phyloP scores from a whole-genome alignment of 805 yeast genomes.

The Ogataea ramenticola region DNA sequence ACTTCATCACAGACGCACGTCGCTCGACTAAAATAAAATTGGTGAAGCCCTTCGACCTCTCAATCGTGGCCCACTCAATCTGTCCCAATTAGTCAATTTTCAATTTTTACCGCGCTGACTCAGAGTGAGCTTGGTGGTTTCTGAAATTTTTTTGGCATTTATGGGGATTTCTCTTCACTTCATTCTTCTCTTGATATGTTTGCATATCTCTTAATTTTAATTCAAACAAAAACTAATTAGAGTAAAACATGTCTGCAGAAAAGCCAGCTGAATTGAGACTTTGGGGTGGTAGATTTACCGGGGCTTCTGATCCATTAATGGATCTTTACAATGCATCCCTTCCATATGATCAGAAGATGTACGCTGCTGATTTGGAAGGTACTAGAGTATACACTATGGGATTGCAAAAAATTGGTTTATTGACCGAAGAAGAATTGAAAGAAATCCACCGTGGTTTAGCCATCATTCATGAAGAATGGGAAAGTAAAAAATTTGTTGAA shows the following conservation, averaged over 20 bases:
- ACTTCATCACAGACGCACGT: no score
- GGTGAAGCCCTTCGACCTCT: no score
- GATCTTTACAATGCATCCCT: constrained; percentile 93
- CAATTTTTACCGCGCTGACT: not conserved
- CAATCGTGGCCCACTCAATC: not conserved
- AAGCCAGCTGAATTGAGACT: constrained; percentile 63
- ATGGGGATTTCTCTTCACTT: no score
- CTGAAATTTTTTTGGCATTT: not conserved
- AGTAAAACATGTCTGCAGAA: not conserved
- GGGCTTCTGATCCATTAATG: constrained; percentile 96
- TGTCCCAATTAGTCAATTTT: constrained; percentile 1
- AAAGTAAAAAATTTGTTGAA: constrained; percentile 54
- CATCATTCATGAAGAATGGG: constrained; percentile 76
- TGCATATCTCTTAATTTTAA: no score
- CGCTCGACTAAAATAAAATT: no score
- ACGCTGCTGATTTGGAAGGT: constrained; percentile 87
- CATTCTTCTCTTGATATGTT: not conserved
- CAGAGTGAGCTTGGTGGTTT: not conserved
- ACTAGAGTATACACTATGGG: constrained; percentile 92
- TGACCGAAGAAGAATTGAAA: constrained; percentile 62
- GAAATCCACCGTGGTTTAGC: constrained; percentile 83
- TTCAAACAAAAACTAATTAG: no score
- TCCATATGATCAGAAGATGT: constrained; percentile 95
- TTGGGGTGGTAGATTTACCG: constrained; percentile 99
- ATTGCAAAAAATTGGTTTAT: constrained; percentile 65